Percentiles rank a stretch among this genome's conserved stretches.
phyloP scores from a whole-genome alignment of 2,329 filamentous ascomycete genomes.

The Exophiala sp. region DNA sequence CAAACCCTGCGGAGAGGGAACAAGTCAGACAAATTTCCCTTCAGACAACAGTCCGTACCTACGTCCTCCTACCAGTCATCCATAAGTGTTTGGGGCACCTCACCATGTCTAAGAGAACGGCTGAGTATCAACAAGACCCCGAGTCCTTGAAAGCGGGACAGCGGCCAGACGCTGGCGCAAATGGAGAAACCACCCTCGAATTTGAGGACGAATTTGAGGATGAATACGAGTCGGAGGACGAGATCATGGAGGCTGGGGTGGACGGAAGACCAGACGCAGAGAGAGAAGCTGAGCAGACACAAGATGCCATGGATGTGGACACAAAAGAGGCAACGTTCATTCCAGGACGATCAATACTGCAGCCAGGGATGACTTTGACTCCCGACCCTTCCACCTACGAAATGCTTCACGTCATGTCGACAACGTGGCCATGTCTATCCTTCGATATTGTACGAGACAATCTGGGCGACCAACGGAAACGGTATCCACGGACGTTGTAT shows the following conservation, averaged over 20 bases:
- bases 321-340: conserved; percentile 79
- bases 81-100: background rate
- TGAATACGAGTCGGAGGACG: conserved; percentile 88
- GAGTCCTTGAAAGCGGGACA: conserved; percentile 57
- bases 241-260: conserved; percentile 89
- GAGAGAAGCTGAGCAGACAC: conserved; percentile 80
- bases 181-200: conserved; percentile 46
- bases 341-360: conserved; percentile 84
- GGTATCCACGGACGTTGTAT: conserved; percentile 94
- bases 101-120: conserved; percentile 56
- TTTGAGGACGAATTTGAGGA: conserved; percentile 83
- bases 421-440: conserved; percentile 93
- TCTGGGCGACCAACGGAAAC: conserved; percentile 80
- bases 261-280: conserved; percentile 89
- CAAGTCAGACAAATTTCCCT: background rate
- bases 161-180: conserved; percentile 47
- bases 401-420: conserved; percentile 91
- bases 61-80: background rate
- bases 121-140: conserved; percentile 48
- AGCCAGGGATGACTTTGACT: conserved; percentile 80
- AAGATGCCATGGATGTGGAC: conserved; percentile 86
- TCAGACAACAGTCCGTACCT: no score
- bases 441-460: conserved; percentile 86
- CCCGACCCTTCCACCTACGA: conserved; percentile 94
- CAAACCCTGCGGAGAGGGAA: conserved; percentile 9